Evolutionary conservation across 495 filamentous ascomycete genomes (phyloP).

Genomic region (Hyaloscypha bicolor): DNA sequence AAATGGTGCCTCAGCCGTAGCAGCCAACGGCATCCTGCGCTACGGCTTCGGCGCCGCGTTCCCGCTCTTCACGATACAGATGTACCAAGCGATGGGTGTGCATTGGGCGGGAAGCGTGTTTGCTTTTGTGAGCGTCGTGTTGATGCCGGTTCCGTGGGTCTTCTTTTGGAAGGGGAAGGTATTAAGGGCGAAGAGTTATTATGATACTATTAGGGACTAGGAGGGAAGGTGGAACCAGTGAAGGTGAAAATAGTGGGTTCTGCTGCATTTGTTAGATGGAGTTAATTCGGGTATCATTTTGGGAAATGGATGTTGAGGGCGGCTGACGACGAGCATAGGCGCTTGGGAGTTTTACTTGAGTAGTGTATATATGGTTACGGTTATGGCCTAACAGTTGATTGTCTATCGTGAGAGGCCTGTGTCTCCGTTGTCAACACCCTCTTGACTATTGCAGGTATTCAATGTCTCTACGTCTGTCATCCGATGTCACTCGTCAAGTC

Average conservation of each 20-base stretch:
- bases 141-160: slow-evolving; percentile 78
- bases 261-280: no score
- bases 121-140: slow-evolving; percentile 73
- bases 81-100: slow-evolving; percentile 75
- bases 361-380: no score
- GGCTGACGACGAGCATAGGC: no score
- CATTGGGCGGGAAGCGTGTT: slow-evolving; percentile 81
- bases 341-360: no score
- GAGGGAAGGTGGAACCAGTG: no score
- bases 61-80: slow-evolving; percentile 77
- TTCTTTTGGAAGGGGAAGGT: slow-evolving; percentile 74
- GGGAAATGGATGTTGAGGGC: no score
- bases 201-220: slow-evolving; percentile 21
- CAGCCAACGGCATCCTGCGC: slow-evolving; percentile 71
- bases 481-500: not conserved
- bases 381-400: no score
- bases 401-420: no score
- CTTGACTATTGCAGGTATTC: not conserved
- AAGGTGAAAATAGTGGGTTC: no score
- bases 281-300: no score
- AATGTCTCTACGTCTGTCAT: not conserved
- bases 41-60: slow-evolving; percentile 79
- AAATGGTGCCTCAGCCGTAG: slow-evolving; percentile 74
- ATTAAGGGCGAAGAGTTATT: slow-evolving; percentile 68
- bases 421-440: no score